Base-by-base conservation (phyloP, 2,329 filamentous ascomycete genomes). In the Sporothrix pallida region DNA sequence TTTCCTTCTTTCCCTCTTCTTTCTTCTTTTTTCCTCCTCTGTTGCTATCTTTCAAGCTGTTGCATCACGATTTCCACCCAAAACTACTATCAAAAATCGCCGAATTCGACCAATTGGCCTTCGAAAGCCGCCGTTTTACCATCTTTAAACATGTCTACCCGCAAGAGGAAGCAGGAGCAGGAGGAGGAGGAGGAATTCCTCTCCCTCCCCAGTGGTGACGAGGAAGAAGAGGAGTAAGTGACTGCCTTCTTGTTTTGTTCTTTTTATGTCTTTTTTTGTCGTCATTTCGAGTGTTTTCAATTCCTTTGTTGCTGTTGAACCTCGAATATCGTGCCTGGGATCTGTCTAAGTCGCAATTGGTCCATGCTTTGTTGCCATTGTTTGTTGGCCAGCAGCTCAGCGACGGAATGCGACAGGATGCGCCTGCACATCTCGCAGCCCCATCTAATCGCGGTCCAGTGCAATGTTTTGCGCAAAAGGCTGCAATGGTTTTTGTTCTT, bases 141-240 rank as follows among this genome's bases (percentile, higher is more conserved):
- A 13, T 31, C 12, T 48, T 8, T 44, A 31, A 81, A 74, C 75
- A 87, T 87, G 84, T 83, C 84, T 74, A 80, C 83, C 78, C 86
- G 86, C 78, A 87, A 87, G 85, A 85, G 86, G 83, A 86, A 86
- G 83, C 84, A 85, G 78, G 84, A 84, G 31, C 84, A 86, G 76
- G 73, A 74, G 26, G 84, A 86, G 78, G 85, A 86, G 76, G 84
- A 86, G 79, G 86, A 87, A 81, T 85, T 88, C 48, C 84, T 88
- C 75, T 86, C 86, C 75, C 84, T 88, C 72, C 86, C 86, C 72
- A 86, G 86, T 75, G 86, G 83, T 67, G 83, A 84, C 67, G 85
- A 83, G 60, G 85, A 87, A 78, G 86, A 87, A 79, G 85, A 87
- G 79, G 86, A 87, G 86, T 87, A 84, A 84, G 86, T 80, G 42